Base-by-base conservation (phyloP, 2,329 filamentous ascomycete species). In the Podosphaera xanthii region DNA sequence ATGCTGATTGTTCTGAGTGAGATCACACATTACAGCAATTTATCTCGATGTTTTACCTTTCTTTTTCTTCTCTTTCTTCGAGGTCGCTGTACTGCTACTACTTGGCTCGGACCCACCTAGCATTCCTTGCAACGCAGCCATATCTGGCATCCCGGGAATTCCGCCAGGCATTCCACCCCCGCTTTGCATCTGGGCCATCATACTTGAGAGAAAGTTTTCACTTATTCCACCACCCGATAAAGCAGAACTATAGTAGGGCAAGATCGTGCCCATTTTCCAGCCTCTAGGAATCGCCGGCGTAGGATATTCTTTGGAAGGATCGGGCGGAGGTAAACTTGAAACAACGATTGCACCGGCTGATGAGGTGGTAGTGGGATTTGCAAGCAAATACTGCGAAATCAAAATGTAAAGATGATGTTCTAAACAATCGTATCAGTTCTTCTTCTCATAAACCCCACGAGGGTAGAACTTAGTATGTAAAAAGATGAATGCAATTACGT, bases 151-250 rank as follows among this genome's bases (percentile, higher is more conserved):
- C 3, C 72, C 72, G 6, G 36, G 36, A 40, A 22, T 22, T 22
- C 22, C 22, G 10, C 49, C 30, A 4, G 71, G 71, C 66, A 74
- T 69, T 22, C 60, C 63, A 30, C 63, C 64, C 9, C 61, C 64
- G 58, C 65, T 65, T 57, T 78, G 75, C 87, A 97, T 94, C 74
- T 94, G 88, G 67, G 82, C 84, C 90, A 97, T 95, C 77, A 96
- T 94, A 65, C 96, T 90, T 75, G 92, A 88, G 68, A 97, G 82
- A 62, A 96, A 81, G 68, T 97, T 94, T 71, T 98, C 92, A 62
- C 82, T 90, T 9, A 97, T 87, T 42, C 92, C 92, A 9, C 92
- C 92, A 7, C 92, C 92, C 59, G 86, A 92, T 72, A 97, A 79
- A 22, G 89, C 92, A 0, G 90, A 83, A 62, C 86, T 94, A 68